These are phyloP conservation scores for Silene latifolia DNA, from an alignment of 148 eudicot genomes.

Conservation along the genomic window DNA sequence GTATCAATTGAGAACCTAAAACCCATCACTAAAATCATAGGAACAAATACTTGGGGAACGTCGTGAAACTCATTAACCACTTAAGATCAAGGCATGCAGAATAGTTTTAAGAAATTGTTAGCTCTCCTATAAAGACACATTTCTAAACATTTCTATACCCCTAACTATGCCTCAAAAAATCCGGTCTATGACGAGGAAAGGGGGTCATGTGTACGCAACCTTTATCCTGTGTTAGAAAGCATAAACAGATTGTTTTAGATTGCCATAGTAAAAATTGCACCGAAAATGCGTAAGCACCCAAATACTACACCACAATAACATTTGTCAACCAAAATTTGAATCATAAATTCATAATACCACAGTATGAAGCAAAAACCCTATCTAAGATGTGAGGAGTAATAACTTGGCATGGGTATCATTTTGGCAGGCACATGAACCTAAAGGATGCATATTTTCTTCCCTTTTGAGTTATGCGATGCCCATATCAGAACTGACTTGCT, in stretches of 20 bases:
- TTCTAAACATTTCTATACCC: no score
- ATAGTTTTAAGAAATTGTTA: neutral
- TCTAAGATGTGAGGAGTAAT: constrained; percentile 4
- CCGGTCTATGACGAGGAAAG: neutral
- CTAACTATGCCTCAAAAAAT: neutral
- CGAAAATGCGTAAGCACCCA: neutral
- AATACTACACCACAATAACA: constrained; percentile 5
- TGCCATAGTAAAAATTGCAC: neutral
- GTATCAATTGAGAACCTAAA: neutral
- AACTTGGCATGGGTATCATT: constrained; percentile 42
- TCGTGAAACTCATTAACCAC: neutral
- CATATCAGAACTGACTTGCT: constrained; percentile 30
- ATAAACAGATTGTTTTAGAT: no score
- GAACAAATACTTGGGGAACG: neutral
- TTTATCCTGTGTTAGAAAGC: no score
- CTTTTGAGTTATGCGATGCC: constrained; percentile 40
- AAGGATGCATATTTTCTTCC: constrained; percentile 33
- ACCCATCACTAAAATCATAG: neutral
- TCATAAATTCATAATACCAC: neutral
- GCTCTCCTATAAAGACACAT: neutral
- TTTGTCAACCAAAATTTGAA: neutral
- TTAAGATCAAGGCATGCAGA: neutral
- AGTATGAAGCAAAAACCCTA: neutral
- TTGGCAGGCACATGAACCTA: constrained; percentile 47
- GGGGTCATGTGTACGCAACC: no score